These are phyloP conservation scores for Rhodotorula mucilaginosa DNA, from an alignment of 1,284 basidiomycete species.

Conservation along the genomic window DNA sequence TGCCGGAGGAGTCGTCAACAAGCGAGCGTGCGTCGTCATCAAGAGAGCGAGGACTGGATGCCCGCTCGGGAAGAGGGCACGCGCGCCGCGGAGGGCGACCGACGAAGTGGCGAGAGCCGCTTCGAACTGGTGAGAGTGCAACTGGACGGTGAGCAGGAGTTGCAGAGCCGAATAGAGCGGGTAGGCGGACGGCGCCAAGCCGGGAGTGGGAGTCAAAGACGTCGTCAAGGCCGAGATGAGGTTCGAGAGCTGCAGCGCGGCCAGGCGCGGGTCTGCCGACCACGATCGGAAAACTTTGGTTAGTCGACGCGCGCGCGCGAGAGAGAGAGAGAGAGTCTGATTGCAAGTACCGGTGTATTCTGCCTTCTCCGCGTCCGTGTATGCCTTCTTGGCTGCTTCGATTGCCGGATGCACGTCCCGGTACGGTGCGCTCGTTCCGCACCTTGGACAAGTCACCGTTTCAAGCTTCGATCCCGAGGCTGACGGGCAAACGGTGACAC, in stretches of 20 bases:
- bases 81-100: not conserved
- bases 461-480: not conserved
- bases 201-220: not conserved
- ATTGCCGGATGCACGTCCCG: slow-evolving; percentile 9
- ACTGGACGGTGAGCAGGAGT: slow-evolving; percentile 19
- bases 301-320: too few relatives aligned
- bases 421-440: not conserved
- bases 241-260: slow-evolving; percentile 5
- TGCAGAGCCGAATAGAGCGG: slow-evolving; percentile 11
- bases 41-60: slow-evolving; percentile 24
- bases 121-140: slow-evolving; percentile 4
- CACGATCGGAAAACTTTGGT: not conserved
- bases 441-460: slow-evolving; percentile 2
- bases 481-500: not conserved
- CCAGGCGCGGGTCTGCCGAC: slow-evolving; percentile 1
- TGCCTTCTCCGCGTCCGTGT: slow-evolving; percentile 12
- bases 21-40: slow-evolving; percentile 13
- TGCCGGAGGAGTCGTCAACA: slow-evolving; percentile 16
- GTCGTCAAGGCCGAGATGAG: slow-evolving; percentile 6
- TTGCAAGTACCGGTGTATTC: slow-evolving; percentile 15
- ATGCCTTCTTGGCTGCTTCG: slow-evolving; percentile 7
- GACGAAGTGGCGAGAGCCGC: slow-evolving; percentile 1
- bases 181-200: not conserved
- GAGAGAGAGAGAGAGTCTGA: not conserved
- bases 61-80: not conserved